Base-by-base conservation (phyloP, 2,329 filamentous ascomycete genomes). In the Xylariales sp. region DNA sequence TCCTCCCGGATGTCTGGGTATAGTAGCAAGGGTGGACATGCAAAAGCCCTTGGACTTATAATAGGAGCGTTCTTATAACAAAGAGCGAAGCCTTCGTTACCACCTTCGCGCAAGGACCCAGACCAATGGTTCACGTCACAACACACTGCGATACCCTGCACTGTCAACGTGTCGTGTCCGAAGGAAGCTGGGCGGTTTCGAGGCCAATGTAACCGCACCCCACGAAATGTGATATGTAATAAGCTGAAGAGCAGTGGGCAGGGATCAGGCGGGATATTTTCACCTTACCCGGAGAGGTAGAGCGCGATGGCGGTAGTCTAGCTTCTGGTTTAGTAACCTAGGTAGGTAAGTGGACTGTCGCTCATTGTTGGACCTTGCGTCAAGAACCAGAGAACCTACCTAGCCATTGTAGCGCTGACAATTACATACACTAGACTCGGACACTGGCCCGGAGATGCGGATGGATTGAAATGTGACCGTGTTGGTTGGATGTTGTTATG, bases 141-240 rank as follows among this genome's bases (percentile, higher is more conserved):
- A 34, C 49, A 66, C 63, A 45, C 58, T 60, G 48, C 59, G n/a
- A 23, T 52, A 18, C 2, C 30, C 39, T 46, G 39, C 28, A 43
- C 39, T 41, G 39, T 41, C 9, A 41, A 12, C 10, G 39, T 41
- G 18, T 46, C 32, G 14, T 60, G 49, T 57, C 43, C 59, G 45
- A 55, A 56, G 58, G 58, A 50, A 67, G 58, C 58, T 66, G 56
- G 58, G 66, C 66, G 18, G 62, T 50, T 64, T 58, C 57, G 58
- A 62, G 66, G 48, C 62, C 52, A 65, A 64, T 69, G 67, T 52
- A 64, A 67, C 64, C 64, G 30, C 43, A 64, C 61, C 61, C 61
- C 49, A 56, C 46, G 61, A 61, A 49, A 67, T 54, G 52, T 39
- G 61, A 64, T 67, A 60, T 39, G 61, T 57, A 65, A 68, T 62